Conservation (phyloP, 31 red algal species). For the Porphyra umbilicalis region DNA sequence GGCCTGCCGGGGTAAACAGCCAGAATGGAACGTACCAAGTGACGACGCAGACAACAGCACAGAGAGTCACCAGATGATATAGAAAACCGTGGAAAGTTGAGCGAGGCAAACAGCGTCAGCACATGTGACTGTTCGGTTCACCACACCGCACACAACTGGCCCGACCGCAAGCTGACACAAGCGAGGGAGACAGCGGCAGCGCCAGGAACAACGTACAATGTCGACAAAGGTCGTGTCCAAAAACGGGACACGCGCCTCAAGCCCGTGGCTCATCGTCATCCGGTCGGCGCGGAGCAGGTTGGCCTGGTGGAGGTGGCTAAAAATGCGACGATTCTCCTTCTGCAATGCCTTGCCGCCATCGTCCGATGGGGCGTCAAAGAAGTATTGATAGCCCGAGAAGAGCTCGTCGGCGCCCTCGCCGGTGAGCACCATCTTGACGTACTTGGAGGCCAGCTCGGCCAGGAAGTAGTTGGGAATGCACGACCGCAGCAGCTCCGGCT, state of each 20-base stretch:
- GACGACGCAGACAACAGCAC: neutral
- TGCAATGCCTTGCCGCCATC: constrained; percentile 11
- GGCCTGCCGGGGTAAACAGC: too few relatives aligned
- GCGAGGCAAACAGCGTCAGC: neutral
- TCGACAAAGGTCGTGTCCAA: constrained; percentile 45
- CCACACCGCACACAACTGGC: constrained; percentile 7
- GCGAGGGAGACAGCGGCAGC: neutral
- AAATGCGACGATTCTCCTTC: constrained; percentile 12
- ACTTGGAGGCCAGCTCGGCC: constrained; percentile 15
- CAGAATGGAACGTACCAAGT: neutral
- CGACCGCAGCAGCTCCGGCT: constrained; percentile 27
- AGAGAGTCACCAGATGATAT: neutral
- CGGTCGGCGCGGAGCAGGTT: constrained; percentile 53
- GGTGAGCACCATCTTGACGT: constrained; percentile 52
- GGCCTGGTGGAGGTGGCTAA: constrained; percentile 11
- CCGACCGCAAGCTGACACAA: neutral
- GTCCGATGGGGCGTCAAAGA: constrained; percentile 10
- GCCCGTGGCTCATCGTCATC: constrained; percentile 23
- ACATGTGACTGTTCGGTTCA: neutral
- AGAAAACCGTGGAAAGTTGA: neutral
- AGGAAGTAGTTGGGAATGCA: constrained; percentile 44
- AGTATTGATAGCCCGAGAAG: constrained; percentile 67
- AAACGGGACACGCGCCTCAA: constrained; percentile 64
- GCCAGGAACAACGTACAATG: constrained; percentile 6
- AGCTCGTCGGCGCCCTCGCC: constrained; percentile 72